A percentile compares a stretch with the other conserved stretches of the same genome.
phyloP scores from a whole-genome alignment of 495 filamentous ascomycete genomes.

The Trichoderma virens region DNA sequence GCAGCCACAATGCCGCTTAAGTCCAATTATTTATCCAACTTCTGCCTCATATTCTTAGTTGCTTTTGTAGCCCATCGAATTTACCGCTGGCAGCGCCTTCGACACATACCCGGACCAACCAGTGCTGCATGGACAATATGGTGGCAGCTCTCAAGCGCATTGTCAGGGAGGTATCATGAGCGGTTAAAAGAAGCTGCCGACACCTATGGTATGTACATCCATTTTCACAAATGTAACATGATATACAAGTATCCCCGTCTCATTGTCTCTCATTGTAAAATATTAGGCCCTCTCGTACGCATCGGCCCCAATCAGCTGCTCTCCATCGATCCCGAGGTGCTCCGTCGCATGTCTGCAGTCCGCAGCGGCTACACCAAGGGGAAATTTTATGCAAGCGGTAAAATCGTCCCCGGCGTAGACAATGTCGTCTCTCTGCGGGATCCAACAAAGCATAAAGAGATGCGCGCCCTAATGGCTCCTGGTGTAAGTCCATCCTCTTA shows the following conservation, averaged over 20 bases:
- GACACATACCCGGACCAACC: slow-evolving; percentile 21
- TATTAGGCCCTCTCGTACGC: slow-evolving; percentile 29
- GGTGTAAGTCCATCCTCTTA: slow-evolving; percentile 21
- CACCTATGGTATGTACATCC: slow-evolving; percentile 16
- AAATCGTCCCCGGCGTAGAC: slow-evolving; percentile 18
- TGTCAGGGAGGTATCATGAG: slow-evolving; percentile 13
- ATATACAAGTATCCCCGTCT: background rate
- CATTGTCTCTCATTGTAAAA: background rate
- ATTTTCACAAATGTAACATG: background rate
- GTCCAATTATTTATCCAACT: background rate
- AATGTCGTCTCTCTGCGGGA: slow-evolving; percentile 25
- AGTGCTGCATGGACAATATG: slow-evolving; percentile 20
- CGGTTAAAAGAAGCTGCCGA: slow-evolving; percentile 12
- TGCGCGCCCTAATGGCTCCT: slow-evolving; percentile 26
- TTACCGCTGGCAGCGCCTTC: slow-evolving; percentile 19
- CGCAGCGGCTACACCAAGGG: slow-evolving; percentile 24
- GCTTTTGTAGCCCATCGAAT: background rate
- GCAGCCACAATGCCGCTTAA: background rate
- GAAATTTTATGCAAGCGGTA: slow-evolving; percentile 24
- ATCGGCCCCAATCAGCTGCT: slow-evolving; percentile 37
- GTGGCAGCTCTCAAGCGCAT: slow-evolving; percentile 15
- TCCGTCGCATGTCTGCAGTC: slow-evolving; percentile 24
- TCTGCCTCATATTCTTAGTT: background rate
- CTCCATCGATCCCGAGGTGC: slow-evolving; percentile 28
- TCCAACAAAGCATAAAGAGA: slow-evolving; percentile 24